Base-by-base conservation (phyloP, 2,329 filamentous ascomycete species). In the Fusarium beomiforme region DNA sequence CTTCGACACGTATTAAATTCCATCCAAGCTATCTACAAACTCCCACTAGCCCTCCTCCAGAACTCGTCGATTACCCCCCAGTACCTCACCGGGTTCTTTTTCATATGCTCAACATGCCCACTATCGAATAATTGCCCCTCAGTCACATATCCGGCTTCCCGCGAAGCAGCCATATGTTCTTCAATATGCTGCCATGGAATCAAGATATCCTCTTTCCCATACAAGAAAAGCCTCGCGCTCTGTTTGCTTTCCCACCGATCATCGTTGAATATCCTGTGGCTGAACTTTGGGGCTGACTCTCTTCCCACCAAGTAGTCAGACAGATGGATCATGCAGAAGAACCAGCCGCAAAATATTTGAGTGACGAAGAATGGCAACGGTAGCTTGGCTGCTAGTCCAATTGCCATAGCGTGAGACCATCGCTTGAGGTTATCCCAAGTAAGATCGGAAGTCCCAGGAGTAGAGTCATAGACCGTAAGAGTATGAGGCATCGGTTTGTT, bases 61-160 rank as follows among this genome's bases (percentile, higher is more conserved):
- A 29, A 33, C 1, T 29, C n/a, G 14, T 8, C 11, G n/a, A 66
- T 46, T 0, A 33, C 11, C 1, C n/a, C n/a, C 63, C 61, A 66
- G 3, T 66, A 66, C 1, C 0, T 41, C 16, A 46, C 51, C 0
- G 63, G 61, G 14, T 41, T 19, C 9, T 24, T 36, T 7, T 39
- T 66, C 63, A 66, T 66, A 4, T 65, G 60, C 0, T 31, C 63
- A 6, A 66, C 61, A 36, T 66, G 63, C 2, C 63, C 63, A 26
- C 61, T 66, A 2, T 59, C 19, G 3, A 66, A 66, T 1, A 46
- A 2, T 13, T 50, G 42, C 5, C 61, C 62, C 3, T 66, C 51
- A 3, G 26, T 43, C 9, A 19, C 16, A 0, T 50, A 66, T 4
- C 63, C 61, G 3, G 16, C 13, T 0, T 23, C 34, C 0, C 34